Conservation (phyloP, 1,139 yeast species). For the Candida dubliniensis region DNA sequence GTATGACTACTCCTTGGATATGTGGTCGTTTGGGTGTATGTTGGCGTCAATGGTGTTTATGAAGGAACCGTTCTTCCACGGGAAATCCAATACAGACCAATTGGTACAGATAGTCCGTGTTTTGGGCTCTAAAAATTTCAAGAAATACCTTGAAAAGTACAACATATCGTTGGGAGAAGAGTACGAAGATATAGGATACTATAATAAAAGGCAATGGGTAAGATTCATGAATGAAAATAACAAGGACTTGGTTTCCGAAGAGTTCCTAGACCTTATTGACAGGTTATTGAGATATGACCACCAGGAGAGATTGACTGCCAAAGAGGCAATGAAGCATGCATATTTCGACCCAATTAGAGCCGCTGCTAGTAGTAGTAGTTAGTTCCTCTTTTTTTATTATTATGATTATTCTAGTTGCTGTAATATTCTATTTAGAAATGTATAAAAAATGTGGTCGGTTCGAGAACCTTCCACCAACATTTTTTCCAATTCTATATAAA, state of each 20-base stretch:
- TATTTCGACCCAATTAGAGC: conserved; percentile 49
- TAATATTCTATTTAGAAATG: neutral
- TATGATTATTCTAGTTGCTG: too few species aligned
- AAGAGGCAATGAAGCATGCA: conserved; percentile 89
- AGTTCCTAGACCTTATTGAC: conserved; percentile 81
- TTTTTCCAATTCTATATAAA: too few species aligned
- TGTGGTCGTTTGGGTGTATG: conserved; percentile 98
- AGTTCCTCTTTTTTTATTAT: neutral
- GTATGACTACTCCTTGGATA: conserved; percentile 91
- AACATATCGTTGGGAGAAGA: conserved; percentile 75
- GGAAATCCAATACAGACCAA: conserved; percentile 94
- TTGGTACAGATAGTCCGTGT: conserved; percentile 92
- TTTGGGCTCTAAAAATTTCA: conserved; percentile 84
- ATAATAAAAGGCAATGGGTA: conserved; percentile 87
- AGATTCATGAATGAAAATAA: conserved; percentile 75
- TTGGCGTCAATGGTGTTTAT: conserved; percentile 95
- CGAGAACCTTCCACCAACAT: neutral
- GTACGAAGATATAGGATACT: conserved; percentile 79
- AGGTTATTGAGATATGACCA: conserved; percentile 87
- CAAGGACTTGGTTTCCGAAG: conserved; percentile 63
- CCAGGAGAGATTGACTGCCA: conserved; percentile 90
- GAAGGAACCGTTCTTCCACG: conserved; percentile 97
- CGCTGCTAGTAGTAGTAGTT: conserved; percentile 2
- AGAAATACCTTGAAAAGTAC: conserved; percentile 72
- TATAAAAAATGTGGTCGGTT: neutral